Percentiles rank a stretch among this genome's conserved stretches.
Evolutionary conservation across 305 asterid genomes (phyloP).

Genomic region (Rubia occidens): DNA sequence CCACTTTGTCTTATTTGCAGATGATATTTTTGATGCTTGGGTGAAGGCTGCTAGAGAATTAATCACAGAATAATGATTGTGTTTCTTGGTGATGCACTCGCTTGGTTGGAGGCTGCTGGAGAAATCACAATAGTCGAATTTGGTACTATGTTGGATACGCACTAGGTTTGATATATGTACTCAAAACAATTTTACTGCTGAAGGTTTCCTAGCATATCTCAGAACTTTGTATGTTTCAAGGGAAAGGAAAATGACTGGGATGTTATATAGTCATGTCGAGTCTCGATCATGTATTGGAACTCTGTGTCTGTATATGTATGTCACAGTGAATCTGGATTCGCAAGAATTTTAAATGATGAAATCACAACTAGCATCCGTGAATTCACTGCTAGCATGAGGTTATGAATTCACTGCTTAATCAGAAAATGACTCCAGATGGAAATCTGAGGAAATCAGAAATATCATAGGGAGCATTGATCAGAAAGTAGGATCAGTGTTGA

Average conservation of each 20-base stretch:
- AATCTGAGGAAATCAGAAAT: no score
- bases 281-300: neutral
- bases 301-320: neutral
- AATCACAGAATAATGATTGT: slow-evolving; percentile 33
- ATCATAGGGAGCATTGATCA: no score
- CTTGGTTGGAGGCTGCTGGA: neutral
- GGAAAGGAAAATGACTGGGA: neutral
- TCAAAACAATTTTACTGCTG: neutral
- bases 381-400: no score
- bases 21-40: slow-evolving; percentile 75
- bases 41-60: slow-evolving; percentile 47
- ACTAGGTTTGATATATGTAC: neutral
- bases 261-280: neutral
- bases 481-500: no score
- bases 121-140: neutral
- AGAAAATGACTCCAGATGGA: no score
- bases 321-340: neutral
- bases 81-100: neutral
- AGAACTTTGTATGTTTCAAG: no score
- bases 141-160: neutral
- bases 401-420: no score
- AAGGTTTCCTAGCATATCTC: no score
- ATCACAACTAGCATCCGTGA: no score
- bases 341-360: no score
- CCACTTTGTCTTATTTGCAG: slow-evolving; percentile 70